Evolutionary conservation across 768 basidiomycete genomes (phyloP), one percentile per base, ranked within the genome.

Genomic region (Boletales sp.): DNA sequence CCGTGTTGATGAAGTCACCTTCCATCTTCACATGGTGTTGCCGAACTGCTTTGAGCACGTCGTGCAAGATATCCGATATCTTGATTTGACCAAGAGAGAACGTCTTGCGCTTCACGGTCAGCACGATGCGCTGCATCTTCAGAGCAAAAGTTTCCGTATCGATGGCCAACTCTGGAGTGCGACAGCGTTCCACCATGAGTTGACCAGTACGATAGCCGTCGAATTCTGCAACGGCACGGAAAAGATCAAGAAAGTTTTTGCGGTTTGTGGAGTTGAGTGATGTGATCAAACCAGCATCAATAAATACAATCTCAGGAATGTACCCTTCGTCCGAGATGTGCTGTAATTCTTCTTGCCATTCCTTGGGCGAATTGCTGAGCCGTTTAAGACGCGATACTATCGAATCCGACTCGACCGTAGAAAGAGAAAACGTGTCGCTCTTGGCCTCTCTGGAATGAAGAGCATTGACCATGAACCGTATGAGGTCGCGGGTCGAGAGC

Each of bases 11-110:
- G 64, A 99, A 99, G 67, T 98, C 97, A 13, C 87, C 93, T 71
- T 99, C 95, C 85, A 99, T 90, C 74, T 92, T 97, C 55, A 98
- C 97, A 63, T 97, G 95, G 67, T 97, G 94, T 56, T 80, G 76
- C 50, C 94, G 75, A 4, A 99, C 94, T 31, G 85, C 82, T 59
- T 73, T 84, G 43, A 99, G 72, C 8, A 98, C 97, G 54, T 95
- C 89, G 4, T 81, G 88, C 29, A 98, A 72, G 53, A 99, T 82
- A 66, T 98, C 94, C 27, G 90, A 87, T 48, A 99, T 97, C 67
- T 90, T 92, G 72, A 99, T 92, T 67, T 92, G 86, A n/a, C 91
- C 94, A 5, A 99, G 81, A 21, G 90, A 91, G 72, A 99, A 99
- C 3, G 97, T 98, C 71, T 93, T 95, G 58, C 89, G 84, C 72